Conservation (phyloP, 495 filamentous ascomycete genomes). For the Lasiosphaeriaceae sp. region DNA sequence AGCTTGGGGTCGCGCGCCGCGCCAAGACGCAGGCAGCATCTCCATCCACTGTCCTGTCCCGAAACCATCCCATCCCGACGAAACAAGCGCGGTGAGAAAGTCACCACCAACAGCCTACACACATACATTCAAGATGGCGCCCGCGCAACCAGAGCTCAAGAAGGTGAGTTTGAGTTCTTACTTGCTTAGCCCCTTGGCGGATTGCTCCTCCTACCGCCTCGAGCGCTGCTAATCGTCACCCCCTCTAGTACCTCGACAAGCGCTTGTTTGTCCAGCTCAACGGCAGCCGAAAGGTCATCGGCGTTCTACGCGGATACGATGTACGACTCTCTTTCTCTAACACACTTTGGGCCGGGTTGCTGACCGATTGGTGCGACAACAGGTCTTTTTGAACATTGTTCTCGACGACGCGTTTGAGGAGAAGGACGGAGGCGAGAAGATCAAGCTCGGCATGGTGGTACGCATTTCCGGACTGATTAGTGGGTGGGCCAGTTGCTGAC, state of each 20-base stretch:
- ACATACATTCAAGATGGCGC: constrained; percentile 70
- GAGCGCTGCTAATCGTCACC: constrained; percentile 6
- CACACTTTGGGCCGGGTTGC: background rate
- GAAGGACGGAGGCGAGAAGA: constrained; percentile 88
- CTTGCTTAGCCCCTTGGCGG: background rate
- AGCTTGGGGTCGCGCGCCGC: background rate
- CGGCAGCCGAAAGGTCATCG: constrained; percentile 94
- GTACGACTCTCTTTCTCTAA: constrained; percentile 44
- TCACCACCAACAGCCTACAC: background rate
- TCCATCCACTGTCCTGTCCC: background rate
- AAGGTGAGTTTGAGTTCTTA: constrained; percentile 57
- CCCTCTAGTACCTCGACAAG: constrained; percentile 92
- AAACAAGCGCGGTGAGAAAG: background rate
- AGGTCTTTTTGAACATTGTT: constrained; percentile 99
- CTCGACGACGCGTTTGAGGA: constrained; percentile 97
- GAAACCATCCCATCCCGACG: background rate
- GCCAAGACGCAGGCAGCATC: background rate
- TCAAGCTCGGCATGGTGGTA: constrained; percentile 89
- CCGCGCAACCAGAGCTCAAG: constrained; percentile 97
- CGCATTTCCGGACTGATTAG: constrained; percentile 23
- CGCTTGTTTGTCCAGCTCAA: constrained; percentile 96
- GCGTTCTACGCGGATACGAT: constrained; percentile 92
- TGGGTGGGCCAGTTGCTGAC: constrained; percentile 4
- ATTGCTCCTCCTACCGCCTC: constrained; percentile 3
- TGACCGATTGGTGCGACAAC: constrained; percentile 4